Conservation (phyloP, 768 basidiomycete genomes). For the Lentinula raphanica region DNA sequence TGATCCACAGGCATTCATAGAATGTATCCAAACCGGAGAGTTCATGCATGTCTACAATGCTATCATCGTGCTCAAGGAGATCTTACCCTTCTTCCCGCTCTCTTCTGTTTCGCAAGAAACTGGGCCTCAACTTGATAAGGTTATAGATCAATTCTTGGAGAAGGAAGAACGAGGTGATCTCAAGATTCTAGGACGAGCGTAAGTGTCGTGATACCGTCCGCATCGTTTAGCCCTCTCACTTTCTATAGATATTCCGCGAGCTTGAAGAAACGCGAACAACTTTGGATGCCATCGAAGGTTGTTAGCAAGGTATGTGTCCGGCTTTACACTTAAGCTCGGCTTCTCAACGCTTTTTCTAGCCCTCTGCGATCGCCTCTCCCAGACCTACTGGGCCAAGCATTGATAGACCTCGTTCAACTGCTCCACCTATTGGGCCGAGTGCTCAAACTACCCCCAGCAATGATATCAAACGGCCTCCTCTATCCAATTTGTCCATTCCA, state of each 20-base stretch:
- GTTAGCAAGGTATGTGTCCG: slow-evolving; percentile 3
- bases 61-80: slow-evolving; percentile 89
- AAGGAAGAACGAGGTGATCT: slow-evolving; percentile 80
- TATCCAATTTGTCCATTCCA: slow-evolving; percentile 26
- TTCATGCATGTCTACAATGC: slow-evolving; percentile 98
- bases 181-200: slow-evolving; percentile 77
- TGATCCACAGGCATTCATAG: slow-evolving; percentile 62
- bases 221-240: neutral
- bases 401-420: slow-evolving; percentile 28
- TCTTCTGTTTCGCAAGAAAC: slow-evolving; percentile 47
- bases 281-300: slow-evolving; percentile 8
- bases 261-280: slow-evolving; percentile 67
- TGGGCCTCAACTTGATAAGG: slow-evolving; percentile 50
- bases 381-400: slow-evolving; percentile 25
- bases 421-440: slow-evolving; percentile 37
- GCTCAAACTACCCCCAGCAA: slow-evolving; percentile 21
- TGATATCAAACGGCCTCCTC: slow-evolving; percentile 33
- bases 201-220: slow-evolving; percentile 20
- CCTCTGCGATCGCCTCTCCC: slow-evolving; percentile 26
- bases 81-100: slow-evolving; percentile 84
- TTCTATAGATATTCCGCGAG: slow-evolving; percentile 60
- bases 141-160: slow-evolving; percentile 63
- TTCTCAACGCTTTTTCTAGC: slow-evolving; percentile 11
- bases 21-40: slow-evolving; percentile 80
- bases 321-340: neutral